phyloP scores from a whole-genome alignment of 2,329 filamentous ascomycete genomes.

The Purpureocillium lavendulum region DNA sequence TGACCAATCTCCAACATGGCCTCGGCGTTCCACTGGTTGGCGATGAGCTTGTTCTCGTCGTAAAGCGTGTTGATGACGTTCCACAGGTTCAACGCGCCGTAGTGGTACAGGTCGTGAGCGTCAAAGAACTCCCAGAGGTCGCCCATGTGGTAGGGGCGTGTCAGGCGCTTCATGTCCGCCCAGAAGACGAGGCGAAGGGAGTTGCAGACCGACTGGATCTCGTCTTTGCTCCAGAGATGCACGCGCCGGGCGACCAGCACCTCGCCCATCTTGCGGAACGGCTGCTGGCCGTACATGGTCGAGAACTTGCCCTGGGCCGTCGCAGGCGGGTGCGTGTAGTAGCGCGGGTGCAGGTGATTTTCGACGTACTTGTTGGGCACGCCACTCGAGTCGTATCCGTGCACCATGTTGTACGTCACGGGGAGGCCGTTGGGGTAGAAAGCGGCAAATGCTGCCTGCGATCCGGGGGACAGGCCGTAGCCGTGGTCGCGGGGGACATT shows the following conservation, averaged over 20 bases:
- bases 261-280: constrained; percentile 19
- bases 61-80: constrained; percentile 32
- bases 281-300: constrained; percentile 19
- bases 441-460: constrained; percentile 16
- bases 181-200: constrained; percentile 27
- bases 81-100: constrained; percentile 40
- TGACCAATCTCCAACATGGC: constrained; percentile 19
- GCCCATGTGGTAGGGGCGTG: constrained; percentile 21
- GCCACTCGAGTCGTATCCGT: constrained; percentile 13
- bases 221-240: constrained; percentile 28
- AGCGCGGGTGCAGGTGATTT: constrained; percentile 24
- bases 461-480: constrained; percentile 12
- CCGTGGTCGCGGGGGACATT: constrained; percentile 13
- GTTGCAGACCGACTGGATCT: constrained; percentile 30
- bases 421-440: constrained; percentile 29
- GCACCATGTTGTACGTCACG: constrained; percentile 22
- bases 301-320: constrained; percentile 29
- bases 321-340: constrained; percentile 25
- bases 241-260: constrained; percentile 18
- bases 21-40: constrained; percentile 14
- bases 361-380: constrained; percentile 23
- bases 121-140: constrained; percentile 42
- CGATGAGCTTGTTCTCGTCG: constrained; percentile 29
- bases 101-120: constrained; percentile 34
- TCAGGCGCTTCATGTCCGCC: constrained; percentile 25